Evolutionary conservation across 2,329 filamentous ascomycete genomes (phyloP), one percentile per base, ranked within the genome.

Genomic region (Colletotrichum ledebouriae): DNA sequence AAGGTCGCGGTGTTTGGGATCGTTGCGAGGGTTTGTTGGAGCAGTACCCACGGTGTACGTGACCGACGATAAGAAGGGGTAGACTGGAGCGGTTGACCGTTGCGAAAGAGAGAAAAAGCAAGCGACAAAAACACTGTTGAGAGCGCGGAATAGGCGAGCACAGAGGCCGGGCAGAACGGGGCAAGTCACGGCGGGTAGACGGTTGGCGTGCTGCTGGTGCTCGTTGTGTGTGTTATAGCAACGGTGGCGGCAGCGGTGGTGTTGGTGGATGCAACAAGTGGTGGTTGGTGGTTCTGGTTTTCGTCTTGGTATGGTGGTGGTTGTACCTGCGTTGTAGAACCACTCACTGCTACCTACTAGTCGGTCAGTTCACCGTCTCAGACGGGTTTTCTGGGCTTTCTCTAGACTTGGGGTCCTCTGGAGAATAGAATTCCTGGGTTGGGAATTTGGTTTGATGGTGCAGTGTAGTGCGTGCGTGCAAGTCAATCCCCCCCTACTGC

Each of bases 1-100:
- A 13, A 33, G 46, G 63, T 67, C 57, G 50, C 52, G 44, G 22
- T 62, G 63, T 39, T 67, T 37, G 53, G 37, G 52, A 55, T 52
- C 63, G 52, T 33, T 67, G 50, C 41, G 65, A 64, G 53, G 39
- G 17, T 41, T 57, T 49, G 39, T 59, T 64, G 56, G 49, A 67
- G 63, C 57, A 22, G 56, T 67, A 62, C 44, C 52, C 50, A 37
- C 25, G 44, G 50, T 50, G 55, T 57, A 66, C 33, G 25, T 42
- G 37, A 39, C 50, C 58, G 44, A 17, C 53, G 63, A 69, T 58
- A 49, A 46, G 50, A 57, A 58, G 33, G 59, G 58, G 22, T 57
- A 58, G 63, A 69, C 56, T 67, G 50, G 44, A 53, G 63, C 44
- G 47, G 57, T 62, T 52, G 50, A 41, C 66, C 62, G 66, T 69